Evolutionary conservation across 257 asterid genomes (phyloP).

Genomic region (Avicennia marina): DNA sequence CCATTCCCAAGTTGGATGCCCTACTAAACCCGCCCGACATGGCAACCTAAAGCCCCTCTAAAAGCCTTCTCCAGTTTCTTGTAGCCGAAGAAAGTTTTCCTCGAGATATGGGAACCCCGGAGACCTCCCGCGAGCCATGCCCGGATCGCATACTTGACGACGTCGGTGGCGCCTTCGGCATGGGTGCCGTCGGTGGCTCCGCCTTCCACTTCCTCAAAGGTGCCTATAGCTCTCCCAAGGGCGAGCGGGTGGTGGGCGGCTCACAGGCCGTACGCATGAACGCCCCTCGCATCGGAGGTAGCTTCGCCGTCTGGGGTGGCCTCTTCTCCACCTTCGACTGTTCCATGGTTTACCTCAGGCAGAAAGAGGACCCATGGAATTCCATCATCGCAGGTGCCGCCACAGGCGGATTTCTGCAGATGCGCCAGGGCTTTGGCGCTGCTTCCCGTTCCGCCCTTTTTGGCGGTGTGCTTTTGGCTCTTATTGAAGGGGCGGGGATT

Average conservation of each 20-base stretch:
- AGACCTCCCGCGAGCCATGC: constrained; percentile 71
- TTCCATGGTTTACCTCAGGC: constrained; percentile 57
- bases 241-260: constrained; percentile 42
- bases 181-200: constrained; percentile 65
- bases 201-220: constrained; percentile 70
- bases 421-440: constrained; percentile 56
- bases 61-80: no score
- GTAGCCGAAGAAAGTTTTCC: no score
- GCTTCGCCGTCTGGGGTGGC: constrained; percentile 82
- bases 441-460: constrained; percentile 50
- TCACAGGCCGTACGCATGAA: constrained; percentile 62
- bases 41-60: no score
- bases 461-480: constrained; percentile 49
- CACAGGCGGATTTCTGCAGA: constrained; percentile 51
- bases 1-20: no score
- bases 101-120: constrained; percentile 71
- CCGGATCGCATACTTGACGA: constrained; percentile 76
- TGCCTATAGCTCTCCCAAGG: constrained; percentile 54
- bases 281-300: constrained; percentile 69
- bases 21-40: no score
- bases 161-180: constrained; percentile 57
- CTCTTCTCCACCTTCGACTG: constrained; percentile 66
- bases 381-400: constrained; percentile 65
- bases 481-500: constrained; percentile 60
- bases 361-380: constrained; percentile 79